Conservation (phyloP, 1,139 yeast genomes). For the Sugiyamaella castrensis region DNA sequence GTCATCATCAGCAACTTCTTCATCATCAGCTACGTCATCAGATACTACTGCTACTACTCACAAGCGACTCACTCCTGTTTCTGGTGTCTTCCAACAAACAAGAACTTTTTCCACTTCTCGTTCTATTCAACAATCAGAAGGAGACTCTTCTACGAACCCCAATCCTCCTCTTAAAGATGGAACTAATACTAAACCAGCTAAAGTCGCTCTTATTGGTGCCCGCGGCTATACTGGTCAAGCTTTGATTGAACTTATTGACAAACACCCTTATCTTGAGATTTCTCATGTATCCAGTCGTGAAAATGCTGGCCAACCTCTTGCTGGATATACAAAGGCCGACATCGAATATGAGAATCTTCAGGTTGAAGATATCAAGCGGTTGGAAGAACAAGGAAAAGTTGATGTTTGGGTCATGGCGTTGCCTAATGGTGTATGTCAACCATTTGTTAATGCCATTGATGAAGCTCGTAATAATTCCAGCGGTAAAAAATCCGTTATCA, state of each 20-base stretch:
- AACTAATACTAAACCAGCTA: constrained; percentile 55
- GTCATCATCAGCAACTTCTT: constrained; percentile 44
- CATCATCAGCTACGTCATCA: constrained; percentile 24
- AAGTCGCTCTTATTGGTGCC: constrained; percentile 94
- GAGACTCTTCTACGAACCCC: constrained; percentile 48
- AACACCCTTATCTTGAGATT: constrained; percentile 82
- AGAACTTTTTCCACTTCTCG: constrained; percentile 37
- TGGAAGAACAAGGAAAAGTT: constrained; percentile 74
- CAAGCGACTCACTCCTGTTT: constrained; percentile 24
- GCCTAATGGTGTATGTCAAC: constrained; percentile 97
- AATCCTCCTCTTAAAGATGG: constrained; percentile 70
- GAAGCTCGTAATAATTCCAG: constrained; percentile 42
- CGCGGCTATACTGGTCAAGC: constrained; percentile 98
- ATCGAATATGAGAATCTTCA: constrained; percentile 82
- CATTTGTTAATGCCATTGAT: constrained; percentile 92
- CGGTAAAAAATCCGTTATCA: constrained; percentile 63
- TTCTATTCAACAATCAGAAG: not conserved
- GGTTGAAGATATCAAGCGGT: constrained; percentile 74
- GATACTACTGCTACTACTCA: no score
- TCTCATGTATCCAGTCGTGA: constrained; percentile 96
- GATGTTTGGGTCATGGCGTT: constrained; percentile 99
- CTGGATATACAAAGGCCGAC: constrained; percentile 80
- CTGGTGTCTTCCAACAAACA: constrained; percentile 23
- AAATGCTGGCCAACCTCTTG: constrained; percentile 77
- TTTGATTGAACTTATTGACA: constrained; percentile 77